Conservation (phyloP, 106 monocot genomes). For the Amphibolis antarctica region DNA sequence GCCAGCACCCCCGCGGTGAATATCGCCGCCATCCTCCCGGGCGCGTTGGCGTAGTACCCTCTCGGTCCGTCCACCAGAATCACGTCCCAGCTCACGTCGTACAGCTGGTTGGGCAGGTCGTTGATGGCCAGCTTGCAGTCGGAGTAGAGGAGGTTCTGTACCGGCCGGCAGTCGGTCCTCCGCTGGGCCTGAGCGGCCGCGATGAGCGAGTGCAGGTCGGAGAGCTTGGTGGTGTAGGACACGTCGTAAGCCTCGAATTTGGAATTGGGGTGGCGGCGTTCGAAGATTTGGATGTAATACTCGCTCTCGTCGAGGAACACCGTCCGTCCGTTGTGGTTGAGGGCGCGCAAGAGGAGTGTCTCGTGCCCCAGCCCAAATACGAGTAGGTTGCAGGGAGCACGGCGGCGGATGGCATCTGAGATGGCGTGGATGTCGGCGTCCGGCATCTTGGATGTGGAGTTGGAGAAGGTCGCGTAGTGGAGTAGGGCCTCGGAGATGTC, state of each 20-base stretch:
- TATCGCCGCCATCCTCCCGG: slow-evolving; percentile 73
- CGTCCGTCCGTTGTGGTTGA: slow-evolving; percentile 84
- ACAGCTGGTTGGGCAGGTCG: slow-evolving; percentile 83
- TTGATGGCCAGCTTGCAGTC: slow-evolving; percentile 74
- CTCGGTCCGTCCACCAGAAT: slow-evolving; percentile 82
- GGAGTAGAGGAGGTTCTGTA: slow-evolving; percentile 82
- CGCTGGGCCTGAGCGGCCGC: slow-evolving; percentile 17
- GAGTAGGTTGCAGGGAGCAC: slow-evolving; percentile 65
- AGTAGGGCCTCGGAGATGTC: slow-evolving; percentile 41
- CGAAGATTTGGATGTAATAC: slow-evolving; percentile 49
- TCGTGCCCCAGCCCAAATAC: slow-evolving; percentile 79
- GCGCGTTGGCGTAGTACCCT: slow-evolving; percentile 46
- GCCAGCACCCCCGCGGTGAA: slow-evolving; percentile 82
- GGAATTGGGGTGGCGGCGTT: slow-evolving; percentile 36
- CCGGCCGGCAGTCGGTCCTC: slow-evolving; percentile 48
- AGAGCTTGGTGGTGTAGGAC: slow-evolving; percentile 47
- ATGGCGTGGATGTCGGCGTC: slow-evolving; percentile 50
- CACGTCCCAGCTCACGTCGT: slow-evolving; percentile 81
- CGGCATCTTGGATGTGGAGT: slow-evolving; percentile 35
- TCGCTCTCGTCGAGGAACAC: slow-evolving; percentile 87
- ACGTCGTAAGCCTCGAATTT: slow-evolving; percentile 81
- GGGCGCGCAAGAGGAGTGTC: slow-evolving; percentile 62
- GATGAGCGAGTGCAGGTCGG: slow-evolving; percentile 45
- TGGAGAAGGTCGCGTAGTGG: slow-evolving; percentile 46
- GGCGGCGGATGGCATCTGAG: slow-evolving; percentile 38